Base-by-base conservation (phyloP, 2,329 filamentous ascomycete genomes). In the Colletotrichum nymphaeae region DNA sequence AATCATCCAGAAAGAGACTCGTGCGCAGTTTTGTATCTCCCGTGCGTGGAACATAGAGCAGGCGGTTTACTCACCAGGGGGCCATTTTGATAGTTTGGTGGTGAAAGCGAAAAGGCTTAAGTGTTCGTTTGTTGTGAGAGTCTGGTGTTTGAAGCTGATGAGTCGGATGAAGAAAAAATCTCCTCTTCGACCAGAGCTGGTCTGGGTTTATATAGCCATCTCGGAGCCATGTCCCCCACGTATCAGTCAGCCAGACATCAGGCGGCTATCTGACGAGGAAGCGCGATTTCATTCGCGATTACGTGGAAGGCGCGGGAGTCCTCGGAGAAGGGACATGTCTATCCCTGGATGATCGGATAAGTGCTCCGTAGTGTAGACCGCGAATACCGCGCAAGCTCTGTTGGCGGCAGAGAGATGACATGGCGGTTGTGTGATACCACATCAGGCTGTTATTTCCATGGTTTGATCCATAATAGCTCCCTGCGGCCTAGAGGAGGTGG, bases 81-180 rank as follows among this genome's bases (percentile, higher is more conserved):
- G 74, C 52, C 74, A 75, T 75, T 64, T 16, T 75, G 65, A 65
- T 26, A 53, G 72, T 60, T 63, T 55, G 66, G 52, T 73, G 37
- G 62, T n/a, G 42, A 52, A 52, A 72, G 68, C 46, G 42, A 66
- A 69, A 60, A 32, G 16, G 68, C 64, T 71, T 66, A 58, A 62
- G 56, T 73, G 37, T 66, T 53, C 37, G 53, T 60, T 55, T 72
- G 65, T 35, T 55, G 7, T 58, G 22, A 30, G 49, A 53, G 32
- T 57, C 2, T 70, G 56, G 4, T 37, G 32, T 16, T 52, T 35
- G 42, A 60, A 69, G 70, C 60, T 75, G 63, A 46, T 59, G 67
- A 63, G 35, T 75, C 42, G 60, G 66, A 68, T 71, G 67, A 58
- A 46, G 71, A 68, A 24, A 35, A 35, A 35, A 24, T 2, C 9